phyloP scores from a whole-genome alignment of 495 filamentous ascomycete genomes.

The Margaritispora aquatica region DNA sequence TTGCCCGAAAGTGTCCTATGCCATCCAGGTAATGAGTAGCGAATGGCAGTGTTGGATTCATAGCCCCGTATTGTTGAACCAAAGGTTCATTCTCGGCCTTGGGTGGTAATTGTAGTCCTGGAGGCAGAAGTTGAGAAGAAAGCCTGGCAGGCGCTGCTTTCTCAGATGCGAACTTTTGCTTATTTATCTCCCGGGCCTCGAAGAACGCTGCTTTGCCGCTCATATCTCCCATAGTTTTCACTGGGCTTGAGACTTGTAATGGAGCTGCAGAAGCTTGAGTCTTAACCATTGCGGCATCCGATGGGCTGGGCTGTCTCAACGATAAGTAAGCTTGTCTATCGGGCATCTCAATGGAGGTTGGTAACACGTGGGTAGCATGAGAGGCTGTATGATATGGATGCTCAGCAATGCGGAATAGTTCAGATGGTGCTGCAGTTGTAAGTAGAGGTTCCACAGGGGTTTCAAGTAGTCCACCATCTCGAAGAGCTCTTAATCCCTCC shows the following conservation, averaged over 20 bases:
- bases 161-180: constrained; percentile 5
- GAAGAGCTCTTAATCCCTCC: constrained; percentile 17
- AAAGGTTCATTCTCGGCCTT: too few species aligned
- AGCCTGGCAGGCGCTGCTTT: too few species aligned
- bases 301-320: constrained; percentile 32
- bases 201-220: constrained; percentile 23
- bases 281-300: constrained; percentile 39
- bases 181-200: constrained; percentile 21
- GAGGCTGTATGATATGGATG: not conserved
- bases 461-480: constrained; percentile 1
- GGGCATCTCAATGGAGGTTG: not conserved
- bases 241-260: not conserved
- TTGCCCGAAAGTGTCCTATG: not conserved
- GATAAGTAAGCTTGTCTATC: not conserved
- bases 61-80: too few species aligned
- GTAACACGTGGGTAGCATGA: not conserved
- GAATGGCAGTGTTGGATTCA: not conserved
- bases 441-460: not conserved
- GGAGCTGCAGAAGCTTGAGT: not conserved
- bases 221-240: constrained; percentile 17
- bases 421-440: not conserved
- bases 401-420: not conserved
- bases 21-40: not conserved
- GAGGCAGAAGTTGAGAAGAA: too few species aligned
- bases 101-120: too few species aligned